Evolutionary conservation across 106 monocot genomes (phyloP).

Genomic region (Platanthera guangdongensis): DNA sequence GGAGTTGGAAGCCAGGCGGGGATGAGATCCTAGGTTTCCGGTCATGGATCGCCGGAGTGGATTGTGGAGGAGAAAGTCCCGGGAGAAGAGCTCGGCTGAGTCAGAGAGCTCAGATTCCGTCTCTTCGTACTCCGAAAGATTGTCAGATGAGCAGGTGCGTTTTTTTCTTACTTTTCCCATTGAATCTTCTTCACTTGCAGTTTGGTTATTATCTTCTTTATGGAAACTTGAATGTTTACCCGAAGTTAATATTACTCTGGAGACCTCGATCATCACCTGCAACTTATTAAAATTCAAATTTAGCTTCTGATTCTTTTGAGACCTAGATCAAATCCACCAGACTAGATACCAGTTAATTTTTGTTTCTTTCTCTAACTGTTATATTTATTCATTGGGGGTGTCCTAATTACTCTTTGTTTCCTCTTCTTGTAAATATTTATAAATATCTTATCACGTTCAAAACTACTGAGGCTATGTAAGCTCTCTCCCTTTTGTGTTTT

Average conservation of each 20-base stretch:
- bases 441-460: too few species aligned
- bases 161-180: background rate
- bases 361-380: too few species aligned
- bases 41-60: conserved; percentile 73
- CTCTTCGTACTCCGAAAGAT: conserved; percentile 48
- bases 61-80: conserved; percentile 59
- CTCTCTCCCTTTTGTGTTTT: background rate
- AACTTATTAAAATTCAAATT: background rate
- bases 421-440: background rate
- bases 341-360: background rate
- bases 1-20: background rate
- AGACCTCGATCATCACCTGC: background rate
- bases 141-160: conserved; percentile 65
- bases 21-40: conserved; percentile 1
- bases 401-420: background rate
- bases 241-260: background rate
- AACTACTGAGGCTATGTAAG: background rate
- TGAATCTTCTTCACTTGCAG: background rate
- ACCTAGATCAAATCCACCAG: background rate
- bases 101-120: conserved; percentile 69
- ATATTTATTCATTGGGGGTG: too few species aligned
- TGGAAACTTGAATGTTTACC: background rate
- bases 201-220: background rate
- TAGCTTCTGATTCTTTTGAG: background rate
- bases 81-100: conserved; percentile 66